Percentiles rank a stretch among this genome's conserved stretches.
Conservation (phyloP, 2,329 filamentous ascomycete species). For the Thielaviopsis ethacetica region DNA sequence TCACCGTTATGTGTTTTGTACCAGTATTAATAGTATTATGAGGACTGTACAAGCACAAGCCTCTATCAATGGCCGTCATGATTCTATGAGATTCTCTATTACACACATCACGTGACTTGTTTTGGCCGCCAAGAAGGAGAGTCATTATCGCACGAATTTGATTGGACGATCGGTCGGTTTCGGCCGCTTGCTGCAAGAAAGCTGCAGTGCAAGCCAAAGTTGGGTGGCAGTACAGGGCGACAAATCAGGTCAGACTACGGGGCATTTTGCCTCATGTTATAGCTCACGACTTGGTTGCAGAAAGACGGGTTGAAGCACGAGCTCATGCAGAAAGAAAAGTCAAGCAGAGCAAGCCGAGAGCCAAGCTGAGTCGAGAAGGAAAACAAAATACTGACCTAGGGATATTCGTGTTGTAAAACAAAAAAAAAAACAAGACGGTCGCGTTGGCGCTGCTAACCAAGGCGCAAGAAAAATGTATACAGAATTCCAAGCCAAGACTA, state of each 20-base stretch:
- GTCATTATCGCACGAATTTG: neutral
- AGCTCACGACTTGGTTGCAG: neutral
- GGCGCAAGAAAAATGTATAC: neutral
- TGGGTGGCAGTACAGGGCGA: neutral
- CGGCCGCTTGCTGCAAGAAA: neutral
- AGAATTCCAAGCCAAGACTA: neutral
- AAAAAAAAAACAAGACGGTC: neutral
- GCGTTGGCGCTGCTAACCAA: neutral
- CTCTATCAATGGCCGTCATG: neutral
- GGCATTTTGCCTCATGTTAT: neutral
- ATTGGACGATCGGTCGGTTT: conserved; percentile 5
- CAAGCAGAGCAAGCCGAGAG: neutral
- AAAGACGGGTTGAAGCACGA: too few species aligned
- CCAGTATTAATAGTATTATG: too few species aligned
- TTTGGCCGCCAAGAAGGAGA: neutral
- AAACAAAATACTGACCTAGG: neutral
- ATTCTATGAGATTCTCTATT: neutral
- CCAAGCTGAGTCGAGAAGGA: too few species aligned
- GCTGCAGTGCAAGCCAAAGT: neutral
- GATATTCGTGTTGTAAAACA: neutral
- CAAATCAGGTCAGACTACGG: neutral
- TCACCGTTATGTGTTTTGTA: too few species aligned
- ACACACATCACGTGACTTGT: neutral
- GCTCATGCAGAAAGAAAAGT: neutral
- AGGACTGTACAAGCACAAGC: too few species aligned